Base-by-base conservation (phyloP, 768 basidiomycete genomes). In the Auricularia cornea region DNA sequence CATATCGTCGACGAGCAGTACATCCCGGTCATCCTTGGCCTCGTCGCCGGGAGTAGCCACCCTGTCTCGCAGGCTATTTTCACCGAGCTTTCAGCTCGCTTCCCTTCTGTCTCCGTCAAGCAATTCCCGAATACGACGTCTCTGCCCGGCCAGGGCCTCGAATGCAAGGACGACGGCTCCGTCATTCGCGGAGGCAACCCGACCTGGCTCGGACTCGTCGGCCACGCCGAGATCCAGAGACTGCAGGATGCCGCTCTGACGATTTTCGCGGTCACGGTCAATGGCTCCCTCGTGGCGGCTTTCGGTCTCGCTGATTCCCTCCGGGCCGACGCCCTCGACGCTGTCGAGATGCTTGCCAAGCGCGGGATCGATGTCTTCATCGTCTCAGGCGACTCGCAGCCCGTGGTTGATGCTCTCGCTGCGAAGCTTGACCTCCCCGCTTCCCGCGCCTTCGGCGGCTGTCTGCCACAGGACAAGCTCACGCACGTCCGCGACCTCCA, bases 141-240 rank as follows among this genome's bases (percentile, higher is more conserved):
- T 33, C 32, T 80, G 26, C 72, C 71, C 18, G 65, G 65, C 2
- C 59, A 60, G 40, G 65, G 65, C 8, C 59, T 65, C 59, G 40
- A 63, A 23, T 62, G 62, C 26, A 52, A 30, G 38, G 18, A 51
- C 33, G n/a, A 18, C 3, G 32, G 26, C 18, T 48, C 32, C 40
- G 32, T 59, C 12, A 44, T 65, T 38, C 59, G 20, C 28, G 79
- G 78, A 33, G 79, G 79, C 12, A 77, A 66, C 62, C 69, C 77
- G 1, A 62, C 48, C 18, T 80, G 75, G 74, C 71, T 76, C 14
- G 70, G 64, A 3, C 60, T 73, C 11, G 64, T 67, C n/a, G 59
- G 64, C 4, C 69, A 75, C 61, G 70, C 75, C 6, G 54, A 62
- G 23, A 68, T 75, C 52, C 75, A 52, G 31, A 56, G 26, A 26